Base-by-base conservation (phyloP, 176 grass and related monocot genomes). In the Carex kokanica region DNA sequence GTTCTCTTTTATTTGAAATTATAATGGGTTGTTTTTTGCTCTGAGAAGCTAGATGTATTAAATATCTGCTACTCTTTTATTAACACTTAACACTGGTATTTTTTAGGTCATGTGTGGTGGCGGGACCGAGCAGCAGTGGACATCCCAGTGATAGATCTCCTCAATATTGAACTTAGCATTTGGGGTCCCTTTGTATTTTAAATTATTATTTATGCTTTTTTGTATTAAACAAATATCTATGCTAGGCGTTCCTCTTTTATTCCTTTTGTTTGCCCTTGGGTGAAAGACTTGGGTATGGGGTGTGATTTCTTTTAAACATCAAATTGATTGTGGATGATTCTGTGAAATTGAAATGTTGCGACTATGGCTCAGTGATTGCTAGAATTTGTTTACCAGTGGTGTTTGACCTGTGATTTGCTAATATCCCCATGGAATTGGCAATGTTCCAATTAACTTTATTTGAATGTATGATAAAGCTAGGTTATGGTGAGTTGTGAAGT, bases 171-270 rank as follows among this genome's bases (percentile, higher is more conserved):
- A 73, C 41, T 54, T 17, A 18, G 13, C 73, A 55, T 21, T 47
- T 27, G 24, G 49, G 47, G 23, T 31, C 73, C 24, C 73, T 54
- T 77, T 77, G 73, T 55, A 55, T 54, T 77, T 54, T 77, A 32
- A 74, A 75, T 36, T 36, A 17, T 49, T 24, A 74, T 74, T 51
- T 51, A 74, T 51, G 63, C 41, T 47, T 51, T 74, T 49, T 74
- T 74, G 69, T 51, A 75, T 75, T 54, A 75, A 75, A 25, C 72
- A 75, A 54, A 25, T 47, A 74, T 74, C 71, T 74, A 53, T 53
- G 11, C 1, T 9, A 70, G n/a, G 6, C 34, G 0, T 29, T 31
- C 13, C 73, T 55, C 24, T 17, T 55, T 77, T 55, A 16, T 55
- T 54, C 47, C 51, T 15, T 77, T 18, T 31, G 73, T 56, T 77